Base-by-base conservation (phyloP, 495 filamentous ascomycete genomes). In the Annulohypoxylon nitens region DNA sequence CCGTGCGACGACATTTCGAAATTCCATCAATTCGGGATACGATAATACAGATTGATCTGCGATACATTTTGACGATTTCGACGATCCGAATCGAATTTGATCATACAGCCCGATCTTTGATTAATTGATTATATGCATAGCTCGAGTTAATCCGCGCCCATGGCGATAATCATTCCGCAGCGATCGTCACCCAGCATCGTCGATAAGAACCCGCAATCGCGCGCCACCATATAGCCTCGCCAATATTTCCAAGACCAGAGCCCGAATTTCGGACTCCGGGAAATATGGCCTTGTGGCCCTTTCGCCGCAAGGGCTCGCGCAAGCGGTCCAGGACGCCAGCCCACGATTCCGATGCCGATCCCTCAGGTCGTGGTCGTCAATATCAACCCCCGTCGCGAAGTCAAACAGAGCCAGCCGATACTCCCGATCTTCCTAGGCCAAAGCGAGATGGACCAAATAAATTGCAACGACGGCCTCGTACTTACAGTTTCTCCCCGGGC, bases 201-300 rank as follows among this genome's bases (percentile, higher is more conserved):
- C 77, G 72, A 79, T 60, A 75, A 67, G 51, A 63, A 67, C 58
- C 54, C 53, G 53, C 67, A 61, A 34, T 48, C 50, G 62, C 72
- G 72, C 58, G 33, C 51, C 26, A 37, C 41, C 59, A 75, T 75
- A 75, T 75, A 75, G 72, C 72, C 67, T 75, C 62, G 67, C 61
- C 63, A 73, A 61, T 51, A 64, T 62, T 61, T 66, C 45, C 64
- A 30, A 45, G 48, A 33, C 58, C 61, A 37, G 45, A 70, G 64
- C 26, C 34, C 57, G 45, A 59, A 18, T 34, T 33, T 59, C 55
- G 71, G 78, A 77, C 64, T 53, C 54, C 41, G 60, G 55, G 55
- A 84, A 85, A 78, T 70, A 93, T 93, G 91, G 88, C 88, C 77
- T 83, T 93, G 83, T 94, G 92, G 92, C 92, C 90, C 37, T 94